A percentile compares a stretch with the other conserved stretches of the same genome.
phyloP scores from a whole-genome alignment of 805 yeast species.

The Vanderwaltozyma verrucispora region DNA sequence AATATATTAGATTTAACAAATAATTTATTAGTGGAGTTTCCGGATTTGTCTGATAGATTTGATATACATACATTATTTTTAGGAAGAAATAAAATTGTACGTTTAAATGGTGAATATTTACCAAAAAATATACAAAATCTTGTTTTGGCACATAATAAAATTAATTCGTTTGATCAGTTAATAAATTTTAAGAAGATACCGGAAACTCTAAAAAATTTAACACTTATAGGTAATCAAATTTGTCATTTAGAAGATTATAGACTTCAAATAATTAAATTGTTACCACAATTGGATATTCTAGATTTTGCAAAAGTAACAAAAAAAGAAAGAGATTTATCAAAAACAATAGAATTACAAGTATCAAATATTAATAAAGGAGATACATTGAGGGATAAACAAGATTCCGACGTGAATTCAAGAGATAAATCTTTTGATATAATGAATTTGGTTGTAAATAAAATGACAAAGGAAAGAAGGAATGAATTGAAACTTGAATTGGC shows the following conservation, averaged over 20 bases:
- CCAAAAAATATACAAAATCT: constrained; percentile 36
- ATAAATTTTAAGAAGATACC: constrained; percentile 33
- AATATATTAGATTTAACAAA: constrained; percentile 65
- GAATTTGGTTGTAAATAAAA: constrained; percentile 32
- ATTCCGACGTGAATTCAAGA: background rate
- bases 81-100: constrained; percentile 49
- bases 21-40: constrained; percentile 53
- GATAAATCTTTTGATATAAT: constrained; percentile 29
- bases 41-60: constrained; percentile 37
- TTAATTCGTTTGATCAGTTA: constrained; percentile 41
- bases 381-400: background rate
- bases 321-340: constrained; percentile 40
- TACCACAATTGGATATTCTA: constrained; percentile 53
- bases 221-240: constrained; percentile 51
- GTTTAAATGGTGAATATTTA: constrained; percentile 30
- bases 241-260: constrained; percentile 45
- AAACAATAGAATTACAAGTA: constrained; percentile 20
- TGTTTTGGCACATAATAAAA: constrained; percentile 39
- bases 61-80: constrained; percentile 41
- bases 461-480: constrained; percentile 45
- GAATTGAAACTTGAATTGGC: constrained; percentile 43
- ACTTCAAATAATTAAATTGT: constrained; percentile 42
- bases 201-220: constrained; percentile 36
- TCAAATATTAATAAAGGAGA: constrained; percentile 15
- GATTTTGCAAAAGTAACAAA: constrained; percentile 58